These are phyloP conservation scores for Podospora pseudopauciseta DNA, from an alignment of 495 filamentous ascomycete species.

Conservation along the genomic window DNA sequence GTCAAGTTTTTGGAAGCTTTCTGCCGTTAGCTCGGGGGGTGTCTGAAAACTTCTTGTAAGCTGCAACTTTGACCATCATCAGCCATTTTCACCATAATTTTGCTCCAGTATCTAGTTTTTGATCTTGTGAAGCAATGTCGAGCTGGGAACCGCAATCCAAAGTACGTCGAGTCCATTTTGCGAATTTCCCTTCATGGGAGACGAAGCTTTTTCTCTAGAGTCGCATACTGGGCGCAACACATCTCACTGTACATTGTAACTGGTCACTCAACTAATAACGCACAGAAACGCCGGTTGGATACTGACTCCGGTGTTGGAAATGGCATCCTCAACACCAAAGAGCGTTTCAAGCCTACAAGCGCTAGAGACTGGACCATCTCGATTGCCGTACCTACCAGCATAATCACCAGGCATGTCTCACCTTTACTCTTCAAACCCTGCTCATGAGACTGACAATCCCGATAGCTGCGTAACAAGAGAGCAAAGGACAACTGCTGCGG, in stretches of 20 bases:
- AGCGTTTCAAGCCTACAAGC: constrained; percentile 35
- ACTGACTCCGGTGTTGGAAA: constrained; percentile 31
- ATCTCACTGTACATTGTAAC: not conserved
- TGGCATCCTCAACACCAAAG: constrained; percentile 18
- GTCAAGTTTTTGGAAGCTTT: constrained; percentile 29
- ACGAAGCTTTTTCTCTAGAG: not conserved
- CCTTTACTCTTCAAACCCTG: constrained; percentile 4
- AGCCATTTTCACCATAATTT: not conserved
- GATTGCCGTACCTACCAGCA: constrained; percentile 46
- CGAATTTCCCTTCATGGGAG: not conserved
- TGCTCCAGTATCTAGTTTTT: not conserved
- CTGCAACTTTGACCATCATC: not conserved
- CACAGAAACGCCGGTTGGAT: constrained; percentile 43
- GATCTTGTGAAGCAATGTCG: constrained; percentile 5
- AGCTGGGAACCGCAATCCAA: constrained; percentile 25
- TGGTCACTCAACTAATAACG: constrained; percentile 4
- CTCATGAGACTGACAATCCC: not conserved
- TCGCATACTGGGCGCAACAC: not conserved
- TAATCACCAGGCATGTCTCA: constrained; percentile 45
- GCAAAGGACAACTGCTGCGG: constrained; percentile 60
- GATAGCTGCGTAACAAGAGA: constrained; percentile 52
- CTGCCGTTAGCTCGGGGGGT: constrained; percentile 22
- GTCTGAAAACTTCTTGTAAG: constrained; percentile 10
- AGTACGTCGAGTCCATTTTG: constrained; percentile 12
- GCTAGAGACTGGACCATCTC: constrained; percentile 48